Conservation (phyloP, 75 land plant genomes). For the Sequoia sempervirens region DNA sequence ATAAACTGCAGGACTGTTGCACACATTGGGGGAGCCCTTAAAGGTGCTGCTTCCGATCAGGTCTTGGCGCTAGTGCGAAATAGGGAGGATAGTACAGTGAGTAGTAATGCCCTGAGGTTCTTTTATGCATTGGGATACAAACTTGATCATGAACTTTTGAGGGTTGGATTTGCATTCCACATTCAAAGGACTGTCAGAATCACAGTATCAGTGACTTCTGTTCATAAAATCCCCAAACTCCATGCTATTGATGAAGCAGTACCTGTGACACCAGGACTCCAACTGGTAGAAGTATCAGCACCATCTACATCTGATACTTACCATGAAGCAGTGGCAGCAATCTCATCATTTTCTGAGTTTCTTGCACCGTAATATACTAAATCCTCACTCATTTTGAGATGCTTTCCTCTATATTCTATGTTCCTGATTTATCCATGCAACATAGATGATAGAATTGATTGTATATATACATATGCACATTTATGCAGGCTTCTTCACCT, state of each 20-base stretch:
- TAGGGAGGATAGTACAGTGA: conserved; percentile 65
- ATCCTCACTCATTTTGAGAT: background rate
- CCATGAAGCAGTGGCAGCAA: conserved; percentile 70
- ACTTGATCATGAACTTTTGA: conserved; percentile 83
- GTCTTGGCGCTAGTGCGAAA: conserved; percentile 79
- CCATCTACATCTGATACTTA: conserved; percentile 89
- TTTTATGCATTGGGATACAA: conserved; percentile 89
- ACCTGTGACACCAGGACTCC: conserved; percentile 81
- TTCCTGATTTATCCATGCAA: background rate
- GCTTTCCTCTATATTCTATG: background rate
- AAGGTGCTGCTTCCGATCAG: conserved; percentile 97
- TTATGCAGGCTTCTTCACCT: conserved; percentile 80
- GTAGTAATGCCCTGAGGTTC: conserved; percentile 78
- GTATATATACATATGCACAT: background rate
- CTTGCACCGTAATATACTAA: conserved; percentile 80
- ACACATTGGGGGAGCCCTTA: conserved; percentile 88
- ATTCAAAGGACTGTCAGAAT: conserved; percentile 71
- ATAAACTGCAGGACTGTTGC: conserved; percentile 61
- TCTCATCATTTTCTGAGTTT: conserved; percentile 83
- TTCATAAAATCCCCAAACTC: conserved; percentile 69
- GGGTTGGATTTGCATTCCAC: conserved; percentile 73
- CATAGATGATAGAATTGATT: background rate
- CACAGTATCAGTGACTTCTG: conserved; percentile 75
- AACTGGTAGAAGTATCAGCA: conserved; percentile 89
- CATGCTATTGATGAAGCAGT: conserved; percentile 90